Conservation (phyloP, 768 basidiomycete species). For the Fistulinella prunicolor region DNA sequence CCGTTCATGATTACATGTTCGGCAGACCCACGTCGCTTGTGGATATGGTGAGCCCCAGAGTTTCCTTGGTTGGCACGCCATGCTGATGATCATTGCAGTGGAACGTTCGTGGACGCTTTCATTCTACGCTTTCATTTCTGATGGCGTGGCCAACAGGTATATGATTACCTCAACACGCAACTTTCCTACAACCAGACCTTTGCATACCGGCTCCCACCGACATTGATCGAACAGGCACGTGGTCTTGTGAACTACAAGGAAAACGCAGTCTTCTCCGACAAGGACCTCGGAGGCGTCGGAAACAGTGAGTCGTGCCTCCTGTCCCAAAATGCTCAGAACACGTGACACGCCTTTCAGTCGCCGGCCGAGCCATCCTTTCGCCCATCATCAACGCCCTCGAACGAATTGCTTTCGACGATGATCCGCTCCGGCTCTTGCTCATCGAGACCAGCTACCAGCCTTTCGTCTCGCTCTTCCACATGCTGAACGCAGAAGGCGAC, state of each 20-base stretch:
- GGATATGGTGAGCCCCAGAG: constrained; percentile 53
- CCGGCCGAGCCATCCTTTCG: constrained; percentile 72
- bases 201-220: constrained; percentile 71
- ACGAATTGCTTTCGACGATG: constrained; percentile 72
- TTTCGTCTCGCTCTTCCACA: constrained; percentile 81
- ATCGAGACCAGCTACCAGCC: constrained; percentile 83
- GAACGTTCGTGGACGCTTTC: constrained; percentile 52
- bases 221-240: constrained; percentile 68
- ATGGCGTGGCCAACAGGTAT: constrained; percentile 47
- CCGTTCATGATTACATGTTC: constrained; percentile 66
- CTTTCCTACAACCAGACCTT: constrained; percentile 80
- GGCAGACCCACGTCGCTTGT: constrained; percentile 59
- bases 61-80: not conserved
- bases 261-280: constrained; percentile 65
- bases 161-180: constrained; percentile 76
- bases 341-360: constrained; percentile 47
- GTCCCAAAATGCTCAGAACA: not conserved
- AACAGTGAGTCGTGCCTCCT: constrained; percentile 52
- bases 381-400: constrained; percentile 70
- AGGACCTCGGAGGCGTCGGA: constrained; percentile 60
- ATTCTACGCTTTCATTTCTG: constrained; percentile 5
- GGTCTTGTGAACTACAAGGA: constrained; percentile 77
- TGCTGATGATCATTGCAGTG: constrained; percentile 42
- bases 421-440: constrained; percentile 74
- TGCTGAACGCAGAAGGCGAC: constrained; percentile 55